Percentiles rank a stretch among this genome's conserved stretches.
phyloP scores from a whole-genome alignment of 805 yeast species.

The Millerozyma acaciae region DNA sequence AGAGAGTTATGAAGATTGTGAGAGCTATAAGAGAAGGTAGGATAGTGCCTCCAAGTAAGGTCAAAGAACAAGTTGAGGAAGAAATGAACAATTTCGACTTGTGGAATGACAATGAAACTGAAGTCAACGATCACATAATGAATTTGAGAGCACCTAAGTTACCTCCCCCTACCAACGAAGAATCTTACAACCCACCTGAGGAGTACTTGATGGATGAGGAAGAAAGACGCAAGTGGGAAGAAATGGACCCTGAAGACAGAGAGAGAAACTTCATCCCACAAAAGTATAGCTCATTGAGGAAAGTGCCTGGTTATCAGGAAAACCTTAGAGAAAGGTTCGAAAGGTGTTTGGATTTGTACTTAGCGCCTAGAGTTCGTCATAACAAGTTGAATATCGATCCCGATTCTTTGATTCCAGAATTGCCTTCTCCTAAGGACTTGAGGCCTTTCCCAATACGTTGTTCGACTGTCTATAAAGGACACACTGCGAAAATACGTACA shows the following conservation, averaged over 20 bases:
- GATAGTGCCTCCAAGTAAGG: constrained; percentile 70
- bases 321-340: constrained; percentile 87
- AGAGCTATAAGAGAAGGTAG: constrained; percentile 95
- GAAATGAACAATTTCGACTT: constrained; percentile 61
- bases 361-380: constrained; percentile 94
- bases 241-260: constrained; percentile 69
- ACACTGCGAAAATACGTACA: constrained; percentile 75
- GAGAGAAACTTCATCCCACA: constrained; percentile 78
- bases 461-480: constrained; percentile 82
- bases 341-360: constrained; percentile 85
- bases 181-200: constrained; percentile 95
- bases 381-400: constrained; percentile 92
- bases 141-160: constrained; percentile 90
- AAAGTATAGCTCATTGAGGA: constrained; percentile 76
- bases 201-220: constrained; percentile 83
- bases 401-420: constrained; percentile 89
- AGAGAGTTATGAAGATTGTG: constrained; percentile 93
- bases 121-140: constrained; percentile 75
- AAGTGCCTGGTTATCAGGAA: constrained; percentile 90
- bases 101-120: constrained; percentile 64
- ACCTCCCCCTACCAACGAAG: constrained; percentile 95
- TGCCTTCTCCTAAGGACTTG: constrained; percentile 94
- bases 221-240: constrained; percentile 69
- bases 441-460: constrained; percentile 94
- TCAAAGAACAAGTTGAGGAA: constrained; percentile 49